Evolutionary conservation across 805 yeast species (phyloP), one percentile per base, ranked within the genome.

Genomic region (Zygoascus bituminiphila): DNA sequence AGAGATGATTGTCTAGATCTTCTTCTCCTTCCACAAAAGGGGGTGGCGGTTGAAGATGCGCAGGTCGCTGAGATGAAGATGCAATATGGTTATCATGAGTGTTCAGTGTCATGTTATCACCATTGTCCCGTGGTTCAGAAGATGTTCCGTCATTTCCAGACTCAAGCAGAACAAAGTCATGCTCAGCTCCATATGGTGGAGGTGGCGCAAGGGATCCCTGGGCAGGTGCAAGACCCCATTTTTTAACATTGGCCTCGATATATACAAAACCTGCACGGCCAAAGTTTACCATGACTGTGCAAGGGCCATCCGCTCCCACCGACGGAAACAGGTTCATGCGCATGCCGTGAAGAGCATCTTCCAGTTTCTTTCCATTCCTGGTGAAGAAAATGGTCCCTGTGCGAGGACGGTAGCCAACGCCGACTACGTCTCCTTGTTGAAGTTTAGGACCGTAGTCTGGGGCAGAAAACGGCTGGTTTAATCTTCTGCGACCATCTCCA

Each of bases 211-310:
- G 83, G 44, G 75, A 77, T 1, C 98, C 98, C 55, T 82, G 85
- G 36, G 83, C 73, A 2, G 93, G 91, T n/a, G 95, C 96, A 58
- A 84, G 82, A 5, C 96, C 95, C 96, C 96, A 88, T 62, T 85
- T 88, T 62, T 88, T 88, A 35, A 89, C 95, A 61, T 88, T 88
- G 1, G 87, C 96, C 62, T 89, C 96, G 44, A 89, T 86, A 61
- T 77, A 88, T 2, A 89, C 96, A 66, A 78, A 88, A 2, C 96
- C 97, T 49, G 80, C 73, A 57, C 86, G 91, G 17, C 98, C 98
- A 48, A 93, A 67, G 60, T 88, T 93, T 9, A 85, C 94, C 64
- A 85, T 89, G n/a, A 93, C 70, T 6, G 82, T 76, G 57, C 96
- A 85, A 4, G 82, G 78, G 35, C 88, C 83, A 48, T 78, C 82